phyloP scores from a whole-genome alignment of 257 asterid species.

The Fraxinus cuspidata region DNA sequence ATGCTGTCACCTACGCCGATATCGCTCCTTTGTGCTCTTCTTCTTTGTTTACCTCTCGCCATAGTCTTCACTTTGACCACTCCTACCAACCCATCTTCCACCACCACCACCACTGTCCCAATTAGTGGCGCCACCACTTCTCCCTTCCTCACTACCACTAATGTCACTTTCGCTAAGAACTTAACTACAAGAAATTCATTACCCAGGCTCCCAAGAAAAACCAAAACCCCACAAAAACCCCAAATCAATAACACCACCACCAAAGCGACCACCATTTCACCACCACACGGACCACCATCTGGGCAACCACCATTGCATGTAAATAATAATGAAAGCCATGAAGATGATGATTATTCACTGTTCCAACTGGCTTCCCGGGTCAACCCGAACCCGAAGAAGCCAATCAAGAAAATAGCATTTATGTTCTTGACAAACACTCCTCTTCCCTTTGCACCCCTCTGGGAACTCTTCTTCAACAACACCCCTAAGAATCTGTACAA shows the following conservation, averaged over 20 bases:
- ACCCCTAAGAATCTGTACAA: conserved; percentile 35
- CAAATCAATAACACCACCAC: neutral
- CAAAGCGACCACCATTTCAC: conserved; percentile 2
- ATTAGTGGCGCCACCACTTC: neutral
- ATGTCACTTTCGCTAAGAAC: neutral
- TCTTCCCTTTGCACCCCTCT: conserved; percentile 42
- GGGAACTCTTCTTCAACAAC: conserved; percentile 41
- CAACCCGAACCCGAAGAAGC: conserved; percentile 21
- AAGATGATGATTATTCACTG: conserved; percentile 22
- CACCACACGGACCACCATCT: neutral
- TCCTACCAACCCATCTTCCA: conserved; percentile 7
- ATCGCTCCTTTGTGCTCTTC: conserved; percentile 45
- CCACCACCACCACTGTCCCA: neutral
- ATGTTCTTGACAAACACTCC: conserved; percentile 47
- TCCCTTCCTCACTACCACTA: neutral
- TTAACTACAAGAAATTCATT: neutral
- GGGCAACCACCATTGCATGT: neutral
- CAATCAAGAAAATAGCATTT: conserved; percentile 37
- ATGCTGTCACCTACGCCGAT: conserved; percentile 43
- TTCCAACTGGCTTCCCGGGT: conserved; percentile 31
- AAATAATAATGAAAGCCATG: neutral
- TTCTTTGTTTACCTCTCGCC: conserved; percentile 48
- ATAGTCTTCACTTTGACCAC: conserved; percentile 28
- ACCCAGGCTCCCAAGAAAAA: neutral
- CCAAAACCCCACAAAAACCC: conserved; percentile 21